Evolutionary conservation across 768 basidiomycete species (phyloP).

Genomic region (Podaxis mareebaensis): DNA sequence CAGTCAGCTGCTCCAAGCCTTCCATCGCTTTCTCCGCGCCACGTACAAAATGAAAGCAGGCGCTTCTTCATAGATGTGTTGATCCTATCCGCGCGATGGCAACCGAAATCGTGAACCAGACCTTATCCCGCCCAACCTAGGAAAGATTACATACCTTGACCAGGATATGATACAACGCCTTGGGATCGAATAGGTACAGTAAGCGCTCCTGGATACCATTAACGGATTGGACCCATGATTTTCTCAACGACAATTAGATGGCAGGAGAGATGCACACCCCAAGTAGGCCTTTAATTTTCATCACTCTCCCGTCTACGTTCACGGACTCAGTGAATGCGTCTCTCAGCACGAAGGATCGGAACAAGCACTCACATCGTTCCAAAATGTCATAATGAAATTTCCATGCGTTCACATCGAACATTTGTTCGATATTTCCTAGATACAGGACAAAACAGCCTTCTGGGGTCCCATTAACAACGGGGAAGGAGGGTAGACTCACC

Average conservation of each 20-base stretch:
- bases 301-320: slow-evolving; percentile 33
- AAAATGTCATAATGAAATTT: slow-evolving; percentile 36
- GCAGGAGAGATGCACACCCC: slow-evolving; percentile 28
- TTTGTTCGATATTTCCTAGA: slow-evolving; percentile 34
- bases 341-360: neutral
- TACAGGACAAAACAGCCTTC: neutral
- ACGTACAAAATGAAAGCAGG: slow-evolving; percentile 27
- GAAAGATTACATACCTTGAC: slow-evolving; percentile 34
- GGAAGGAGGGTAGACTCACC: slow-evolving; percentile 26
- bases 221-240: too few relatives aligned
- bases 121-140: neutral
- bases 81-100: slow-evolving; percentile 24
- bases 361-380: slow-evolving; percentile 29
- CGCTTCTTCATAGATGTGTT: slow-evolving; percentile 31
- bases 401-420: slow-evolving; percentile 36
- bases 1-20: neutral
- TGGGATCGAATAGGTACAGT: slow-evolving; percentile 45
- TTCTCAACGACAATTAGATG: neutral
- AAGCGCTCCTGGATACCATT: slow-evolving; percentile 23
- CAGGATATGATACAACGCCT: slow-evolving; percentile 45
- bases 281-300: slow-evolving; percentile 34
- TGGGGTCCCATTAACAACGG: neutral
- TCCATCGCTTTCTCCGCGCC: neutral
- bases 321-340: neutral
- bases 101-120: too few relatives aligned